A percentile compares a stretch with the other conserved stretches of the same genome.
Evolutionary conservation across 2,329 filamentous ascomycete genomes (phyloP).

Genomic region (Aspergillus tubingensis): DNA sequence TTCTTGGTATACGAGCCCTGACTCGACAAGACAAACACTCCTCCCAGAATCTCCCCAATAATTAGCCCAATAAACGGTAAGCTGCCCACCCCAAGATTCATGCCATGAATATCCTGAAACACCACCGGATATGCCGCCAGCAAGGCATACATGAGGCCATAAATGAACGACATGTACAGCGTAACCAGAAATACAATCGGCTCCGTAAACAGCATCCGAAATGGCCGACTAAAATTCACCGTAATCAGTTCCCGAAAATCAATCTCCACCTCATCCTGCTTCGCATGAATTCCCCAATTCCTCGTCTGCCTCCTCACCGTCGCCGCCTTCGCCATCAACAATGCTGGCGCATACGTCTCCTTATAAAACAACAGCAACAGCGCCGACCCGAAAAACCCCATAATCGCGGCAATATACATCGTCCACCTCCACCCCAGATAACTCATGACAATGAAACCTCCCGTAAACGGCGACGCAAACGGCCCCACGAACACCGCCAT

Average conservation of each 20-base stretch:
- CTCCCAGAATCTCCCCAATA: conserved; percentile 33
- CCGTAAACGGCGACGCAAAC: conserved; percentile 52
- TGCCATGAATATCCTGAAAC: conserved; percentile 28
- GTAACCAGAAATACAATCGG: conserved; percentile 39
- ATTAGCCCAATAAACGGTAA: conserved; percentile 33
- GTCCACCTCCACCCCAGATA: conserved; percentile 55
- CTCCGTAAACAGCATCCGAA: conserved; percentile 44
- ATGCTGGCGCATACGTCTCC: conserved; percentile 55
- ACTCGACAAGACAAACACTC: conserved; percentile 29
- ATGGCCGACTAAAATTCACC: conserved; percentile 50
- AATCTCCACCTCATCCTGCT: conserved; percentile 55
- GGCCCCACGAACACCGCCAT: conserved; percentile 54
- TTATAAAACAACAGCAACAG: conserved; percentile 47
- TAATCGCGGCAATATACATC: conserved; percentile 53
- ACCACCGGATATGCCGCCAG: conserved; percentile 33
- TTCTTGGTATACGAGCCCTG: conserved; percentile 33
- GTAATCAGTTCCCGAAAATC: conserved; percentile 50
- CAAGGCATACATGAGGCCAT: conserved; percentile 33
- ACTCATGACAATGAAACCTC: conserved; percentile 53
- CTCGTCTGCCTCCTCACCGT: conserved; percentile 55
- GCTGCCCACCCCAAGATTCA: conserved; percentile 31
- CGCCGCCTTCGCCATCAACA: conserved; percentile 41
- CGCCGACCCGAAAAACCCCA: conserved; percentile 52
- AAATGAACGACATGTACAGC: conserved; percentile 35
- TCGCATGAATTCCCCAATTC: conserved; percentile 62